These are phyloP conservation scores for Solanum sejunctum DNA, from an alignment of 257 asterid genomes.

Conservation along the genomic window DNA sequence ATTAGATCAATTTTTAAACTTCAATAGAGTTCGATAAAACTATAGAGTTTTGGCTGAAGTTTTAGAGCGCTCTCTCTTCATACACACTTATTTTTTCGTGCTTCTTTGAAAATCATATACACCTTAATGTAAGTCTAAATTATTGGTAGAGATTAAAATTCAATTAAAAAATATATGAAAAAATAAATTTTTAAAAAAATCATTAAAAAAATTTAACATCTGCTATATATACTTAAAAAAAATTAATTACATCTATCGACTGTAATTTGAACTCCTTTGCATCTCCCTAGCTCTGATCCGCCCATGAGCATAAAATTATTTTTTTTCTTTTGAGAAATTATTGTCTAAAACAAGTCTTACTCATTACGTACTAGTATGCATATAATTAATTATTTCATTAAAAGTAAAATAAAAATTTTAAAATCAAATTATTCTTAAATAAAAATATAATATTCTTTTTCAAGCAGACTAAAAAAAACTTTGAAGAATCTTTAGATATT, in stretches of 20 bases:
- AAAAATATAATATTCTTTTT: no score
- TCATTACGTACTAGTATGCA: no score
- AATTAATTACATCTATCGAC: no score
- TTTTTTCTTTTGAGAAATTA: no score
- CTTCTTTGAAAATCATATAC: background rate
- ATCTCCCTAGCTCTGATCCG: background rate
- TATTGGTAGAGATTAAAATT: background rate
- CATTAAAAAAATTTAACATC: background rate
- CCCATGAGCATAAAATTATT: no score
- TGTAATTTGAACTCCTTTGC: background rate
- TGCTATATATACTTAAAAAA: no score
- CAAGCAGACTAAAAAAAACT: no score
- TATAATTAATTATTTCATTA: no score
- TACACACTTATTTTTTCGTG: background rate
- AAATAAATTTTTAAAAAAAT: no score
- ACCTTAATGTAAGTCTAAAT: background rate
- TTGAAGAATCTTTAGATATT: background rate
- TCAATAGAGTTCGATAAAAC: background rate
- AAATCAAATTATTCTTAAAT: no score
- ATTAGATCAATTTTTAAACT: background rate
- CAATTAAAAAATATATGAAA: no score
- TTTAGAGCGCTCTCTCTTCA: background rate
- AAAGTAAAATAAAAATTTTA: no score
- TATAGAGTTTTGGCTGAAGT: background rate
- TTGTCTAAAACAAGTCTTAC: background rate